phyloP scores from a whole-genome alignment of 805 yeast species.

The Wickerhamomyces pijperi region DNA sequence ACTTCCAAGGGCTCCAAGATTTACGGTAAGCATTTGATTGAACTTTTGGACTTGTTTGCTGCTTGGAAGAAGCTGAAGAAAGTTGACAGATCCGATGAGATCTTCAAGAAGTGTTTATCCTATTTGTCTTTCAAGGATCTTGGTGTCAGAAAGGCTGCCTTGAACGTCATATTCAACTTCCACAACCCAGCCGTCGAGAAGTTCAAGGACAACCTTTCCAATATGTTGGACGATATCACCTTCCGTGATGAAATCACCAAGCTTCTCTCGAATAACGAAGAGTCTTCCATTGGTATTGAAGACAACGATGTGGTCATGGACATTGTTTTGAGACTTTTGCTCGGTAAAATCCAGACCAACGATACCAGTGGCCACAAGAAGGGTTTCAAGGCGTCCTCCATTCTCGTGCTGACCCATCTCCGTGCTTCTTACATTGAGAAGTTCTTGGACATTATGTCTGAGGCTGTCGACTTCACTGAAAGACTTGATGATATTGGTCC shows the following conservation, averaged over 20 bases:
- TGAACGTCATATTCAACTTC: slow-evolving; percentile 58
- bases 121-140: slow-evolving; percentile 51
- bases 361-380: slow-evolving; percentile 58
- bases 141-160: slow-evolving; percentile 60
- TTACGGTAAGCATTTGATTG: slow-evolving; percentile 41
- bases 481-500: slow-evolving; percentile 7
- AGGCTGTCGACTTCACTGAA: slow-evolving; percentile 22
- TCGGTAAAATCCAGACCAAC: slow-evolving; percentile 74
- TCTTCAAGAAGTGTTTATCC: slow-evolving; percentile 40
- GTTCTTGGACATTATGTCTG: slow-evolving; percentile 55
- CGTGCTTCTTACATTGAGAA: slow-evolving; percentile 37
- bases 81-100: slow-evolving; percentile 38
- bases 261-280: slow-evolving; percentile 42
- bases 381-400: slow-evolving; percentile 61
- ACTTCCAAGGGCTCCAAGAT: slow-evolving; percentile 20
- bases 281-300: slow-evolving; percentile 41
- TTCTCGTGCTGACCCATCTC: slow-evolving; percentile 50
- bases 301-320: slow-evolving; percentile 62
- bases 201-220: slow-evolving; percentile 63
- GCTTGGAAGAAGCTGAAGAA: slow-evolving; percentile 53
- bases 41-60: slow-evolving; percentile 50
- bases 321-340: slow-evolving; percentile 61
- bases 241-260: slow-evolving; percentile 78
- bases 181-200: slow-evolving; percentile 46
- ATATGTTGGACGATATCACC: slow-evolving; percentile 68